Base-by-base conservation (phyloP, 345 rosid genomes). In the Turritis glabra region DNA sequence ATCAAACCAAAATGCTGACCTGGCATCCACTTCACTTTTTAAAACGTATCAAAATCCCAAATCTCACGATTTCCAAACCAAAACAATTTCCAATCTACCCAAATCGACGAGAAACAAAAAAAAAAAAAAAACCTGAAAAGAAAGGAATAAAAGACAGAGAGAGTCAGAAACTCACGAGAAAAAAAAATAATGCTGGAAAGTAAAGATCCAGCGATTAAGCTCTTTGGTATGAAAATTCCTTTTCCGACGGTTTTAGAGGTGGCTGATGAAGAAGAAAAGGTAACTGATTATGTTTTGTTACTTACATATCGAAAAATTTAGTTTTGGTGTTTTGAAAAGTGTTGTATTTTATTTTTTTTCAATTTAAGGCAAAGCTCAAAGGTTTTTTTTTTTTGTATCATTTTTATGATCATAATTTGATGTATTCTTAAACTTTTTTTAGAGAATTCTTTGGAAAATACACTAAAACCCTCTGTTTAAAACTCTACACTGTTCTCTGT, bases 221-320 rank as follows among this genome's bases (percentile, higher is more conserved):
- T 92, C 80, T 92, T 92, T 65, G 96, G 98, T 10, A 86, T 32
- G 86, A 88, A 83, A 56, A 88, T 92, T 27, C 79, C 85, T 32
- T 62, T 90, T 5, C 76, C 83, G 8, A 40, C 74, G 4, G 85
- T 32, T 66, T 6, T 57, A 3, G 53, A 66, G 15, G 64, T 26
- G 10, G 40, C 50, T 35, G 65, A 69, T 14, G 74, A 75, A 43
- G 74, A 71, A 32, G 87, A 80, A 38, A 73, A 92, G 94, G 96
- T 92, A 83, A 83, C 44, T 22, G 48, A 47, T 56, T 70, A 29
- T 64, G 8, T 54, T 46, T 75, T 59, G 18, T 65, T 35, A 26
- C n/a, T 54, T 13, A 53, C 15, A 43, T 11, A 54, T 54, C 9
- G 8, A 41, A 7, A 0, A 4, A 3, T 2, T 6, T 15, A 43